A percentile compares a stretch with the other conserved stretches of the same genome.
Conservation (phyloP, 2,329 filamentous ascomycete genomes). For the Leptographium wingfieldii region DNA sequence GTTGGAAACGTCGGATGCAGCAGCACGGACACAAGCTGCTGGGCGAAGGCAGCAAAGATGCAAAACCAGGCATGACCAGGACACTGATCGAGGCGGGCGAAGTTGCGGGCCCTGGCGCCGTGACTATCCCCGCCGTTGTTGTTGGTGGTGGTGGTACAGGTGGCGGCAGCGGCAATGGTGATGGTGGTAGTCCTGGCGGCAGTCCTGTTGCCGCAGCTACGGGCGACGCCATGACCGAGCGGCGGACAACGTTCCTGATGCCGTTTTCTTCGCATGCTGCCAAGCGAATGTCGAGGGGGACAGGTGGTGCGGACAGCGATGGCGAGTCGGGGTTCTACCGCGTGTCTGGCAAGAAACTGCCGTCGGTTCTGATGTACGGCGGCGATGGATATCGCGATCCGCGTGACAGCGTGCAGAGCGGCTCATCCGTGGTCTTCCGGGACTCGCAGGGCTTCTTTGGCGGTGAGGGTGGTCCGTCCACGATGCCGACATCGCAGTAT, state of each 20-base stretch:
- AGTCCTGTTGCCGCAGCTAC: constrained; percentile 7
- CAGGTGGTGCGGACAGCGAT: constrained; percentile 13
- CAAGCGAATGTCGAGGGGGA: constrained; percentile 22
- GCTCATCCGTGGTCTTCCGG: constrained; percentile 11
- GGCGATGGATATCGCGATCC: constrained; percentile 43
- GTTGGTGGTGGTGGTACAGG: constrained; percentile 12
- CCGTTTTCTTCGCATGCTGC: constrained; percentile 19
- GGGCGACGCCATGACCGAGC: constrained; percentile 30
- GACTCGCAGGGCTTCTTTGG: constrained; percentile 18
- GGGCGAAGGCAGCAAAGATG: constrained; percentile 19
- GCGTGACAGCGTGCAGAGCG: constrained; percentile 15
- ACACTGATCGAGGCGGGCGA: not conserved
- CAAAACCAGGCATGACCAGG: not conserved
- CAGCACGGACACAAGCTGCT: constrained; percentile 28
- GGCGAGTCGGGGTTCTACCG: constrained; percentile 48
- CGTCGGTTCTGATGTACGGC: constrained; percentile 47
- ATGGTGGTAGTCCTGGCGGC: constrained; percentile 11
- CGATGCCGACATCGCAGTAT: constrained; percentile 21
- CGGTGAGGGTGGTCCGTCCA: constrained; percentile 16
- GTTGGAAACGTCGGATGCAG: constrained; percentile 34
- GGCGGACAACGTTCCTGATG: constrained; percentile 31
- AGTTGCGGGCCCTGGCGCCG: too few relatives aligned
- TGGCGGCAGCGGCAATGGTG: constrained; percentile 14
- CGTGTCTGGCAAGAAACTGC: constrained; percentile 51
- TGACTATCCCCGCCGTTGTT: not conserved